Conservation (phyloP, 2,329 filamentous ascomycete species). For the Talaromyces sp. region DNA sequence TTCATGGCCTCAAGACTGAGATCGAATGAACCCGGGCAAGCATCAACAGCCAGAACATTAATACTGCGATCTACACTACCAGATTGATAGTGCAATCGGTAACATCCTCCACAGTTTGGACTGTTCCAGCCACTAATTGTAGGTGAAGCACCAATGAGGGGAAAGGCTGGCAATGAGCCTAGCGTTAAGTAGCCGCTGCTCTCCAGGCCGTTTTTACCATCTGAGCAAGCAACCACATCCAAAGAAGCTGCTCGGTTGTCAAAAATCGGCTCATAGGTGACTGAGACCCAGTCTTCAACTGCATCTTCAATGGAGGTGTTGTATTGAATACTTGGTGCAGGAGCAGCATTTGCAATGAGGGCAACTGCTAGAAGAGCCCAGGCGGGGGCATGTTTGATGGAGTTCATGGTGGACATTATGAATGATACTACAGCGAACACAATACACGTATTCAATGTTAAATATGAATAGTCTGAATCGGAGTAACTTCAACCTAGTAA, state of each 20-base stretch:
- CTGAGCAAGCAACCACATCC: constrained; percentile 51
- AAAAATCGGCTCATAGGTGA: constrained; percentile 74
- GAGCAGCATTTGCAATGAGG: constrained; percentile 26
- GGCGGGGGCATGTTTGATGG: too few species aligned
- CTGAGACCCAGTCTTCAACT: constrained; percentile 39
- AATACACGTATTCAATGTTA: too few species aligned
- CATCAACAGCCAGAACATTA: constrained; percentile 54
- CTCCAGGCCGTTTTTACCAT: constrained; percentile 39
- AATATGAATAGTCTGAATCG: too few species aligned
- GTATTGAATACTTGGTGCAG: constrained; percentile 13
- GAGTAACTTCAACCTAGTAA: too few species aligned
- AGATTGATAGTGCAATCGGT: constrained; percentile 51
- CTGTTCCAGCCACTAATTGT: constrained; percentile 53
- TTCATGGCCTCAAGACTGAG: constrained; percentile 54
- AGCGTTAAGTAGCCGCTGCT: constrained; percentile 43
- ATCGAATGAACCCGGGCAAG: constrained; percentile 51
- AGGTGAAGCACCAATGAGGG: constrained; percentile 53
- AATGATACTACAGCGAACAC: too few species aligned
- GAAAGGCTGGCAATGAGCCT: constrained; percentile 50
- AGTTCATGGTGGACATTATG: too few species aligned
- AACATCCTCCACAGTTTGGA: constrained; percentile 57
- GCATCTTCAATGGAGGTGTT: constrained; percentile 15
- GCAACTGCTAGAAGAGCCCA: constrained; percentile 21
- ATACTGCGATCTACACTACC: constrained; percentile 43
- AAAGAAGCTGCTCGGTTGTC: constrained; percentile 63